Evolutionary conservation across 345 rosid genomes (phyloP).

Genomic region (Durio zibethinus): DNA sequence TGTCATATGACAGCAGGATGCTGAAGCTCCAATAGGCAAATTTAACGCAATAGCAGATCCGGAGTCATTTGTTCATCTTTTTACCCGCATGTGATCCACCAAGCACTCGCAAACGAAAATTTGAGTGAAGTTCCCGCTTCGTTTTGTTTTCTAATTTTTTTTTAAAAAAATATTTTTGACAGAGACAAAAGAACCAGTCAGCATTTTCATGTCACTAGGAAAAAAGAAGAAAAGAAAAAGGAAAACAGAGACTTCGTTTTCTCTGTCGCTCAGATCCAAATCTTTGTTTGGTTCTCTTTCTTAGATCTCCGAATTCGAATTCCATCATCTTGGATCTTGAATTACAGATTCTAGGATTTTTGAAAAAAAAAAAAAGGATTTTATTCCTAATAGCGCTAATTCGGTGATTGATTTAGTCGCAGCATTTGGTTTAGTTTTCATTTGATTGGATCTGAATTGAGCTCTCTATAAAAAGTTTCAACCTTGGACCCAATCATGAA

Average conservation of each 20-base stretch:
- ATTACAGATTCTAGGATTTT: neutral
- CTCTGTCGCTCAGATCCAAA: constrained; percentile 43
- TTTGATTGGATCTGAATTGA: constrained; percentile 34
- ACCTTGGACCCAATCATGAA: constrained; percentile 67
- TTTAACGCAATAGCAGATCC: neutral
- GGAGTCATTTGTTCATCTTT: neutral
- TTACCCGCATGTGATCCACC: neutral
- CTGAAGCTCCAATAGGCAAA: neutral
- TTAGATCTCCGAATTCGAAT: constrained; percentile 29
- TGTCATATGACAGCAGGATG: neutral
- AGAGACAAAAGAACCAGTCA: too few relatives aligned
- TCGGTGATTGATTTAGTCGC: neutral
- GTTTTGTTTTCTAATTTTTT: too few relatives aligned
- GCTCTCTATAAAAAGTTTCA: constrained; percentile 17
- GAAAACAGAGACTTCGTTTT: neutral
- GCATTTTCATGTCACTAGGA: constrained; percentile 22
- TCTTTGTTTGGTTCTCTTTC: constrained; percentile 22
- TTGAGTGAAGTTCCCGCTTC: too few relatives aligned
- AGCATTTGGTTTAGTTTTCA: constrained; percentile 9
- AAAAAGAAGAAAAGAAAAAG: neutral
- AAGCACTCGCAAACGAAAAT: neutral
- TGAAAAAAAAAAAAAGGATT: neutral
- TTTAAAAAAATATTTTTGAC: too few relatives aligned
- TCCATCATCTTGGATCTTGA: constrained; percentile 31
- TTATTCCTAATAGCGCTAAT: constrained; percentile 10